Percentiles rank a stretch among this genome's conserved stretches.
Evolutionary conservation across 2,329 filamentous ascomycete genomes (phyloP).

Genomic region (Orbilia javanica): DNA sequence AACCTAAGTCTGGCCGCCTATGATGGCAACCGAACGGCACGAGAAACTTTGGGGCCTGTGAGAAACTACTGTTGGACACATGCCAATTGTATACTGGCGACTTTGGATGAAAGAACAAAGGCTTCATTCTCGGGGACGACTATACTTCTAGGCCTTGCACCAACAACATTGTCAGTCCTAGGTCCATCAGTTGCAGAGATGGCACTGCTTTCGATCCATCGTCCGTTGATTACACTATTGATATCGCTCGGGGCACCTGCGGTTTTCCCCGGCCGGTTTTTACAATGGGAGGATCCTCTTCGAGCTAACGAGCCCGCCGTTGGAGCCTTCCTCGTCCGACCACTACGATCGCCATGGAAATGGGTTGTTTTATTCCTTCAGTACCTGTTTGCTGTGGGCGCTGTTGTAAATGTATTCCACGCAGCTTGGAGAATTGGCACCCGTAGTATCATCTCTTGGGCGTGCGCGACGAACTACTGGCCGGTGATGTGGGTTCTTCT

Average conservation of each 20-base stretch:
- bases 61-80: slow-evolving; percentile 30
- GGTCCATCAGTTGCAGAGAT: slow-evolving; percentile 32
- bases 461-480: slow-evolving; percentile 26
- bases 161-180: slow-evolving; percentile 33
- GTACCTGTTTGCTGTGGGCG: slow-evolving; percentile 2
- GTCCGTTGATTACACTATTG: slow-evolving; percentile 15
- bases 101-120: slow-evolving; percentile 30
- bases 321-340: slow-evolving; percentile 26
- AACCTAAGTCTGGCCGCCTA: slow-evolving; percentile 25
- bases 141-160: slow-evolving; percentile 20
- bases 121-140: slow-evolving; percentile 22
- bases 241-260: slow-evolving; percentile 24
- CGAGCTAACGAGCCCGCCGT: slow-evolving; percentile 28
- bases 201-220: slow-evolving; percentile 28
- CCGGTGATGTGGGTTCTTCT: slow-evolving; percentile 19
- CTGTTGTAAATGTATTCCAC: slow-evolving; percentile 23
- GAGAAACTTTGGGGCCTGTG: slow-evolving; percentile 10
- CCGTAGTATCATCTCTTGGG: slow-evolving; percentile 20
- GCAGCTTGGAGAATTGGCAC: slow-evolving; percentile 31
- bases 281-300: slow-evolving; percentile 34
- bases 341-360: neutral
- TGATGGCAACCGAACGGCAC: slow-evolving; percentile 23
- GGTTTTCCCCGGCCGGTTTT: slow-evolving; percentile 27
- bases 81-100: slow-evolving; percentile 24
- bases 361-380: slow-evolving; percentile 1